phyloP scores from a whole-genome alignment of 2,329 filamentous ascomycete species.

The Talaromyces sp. region DNA sequence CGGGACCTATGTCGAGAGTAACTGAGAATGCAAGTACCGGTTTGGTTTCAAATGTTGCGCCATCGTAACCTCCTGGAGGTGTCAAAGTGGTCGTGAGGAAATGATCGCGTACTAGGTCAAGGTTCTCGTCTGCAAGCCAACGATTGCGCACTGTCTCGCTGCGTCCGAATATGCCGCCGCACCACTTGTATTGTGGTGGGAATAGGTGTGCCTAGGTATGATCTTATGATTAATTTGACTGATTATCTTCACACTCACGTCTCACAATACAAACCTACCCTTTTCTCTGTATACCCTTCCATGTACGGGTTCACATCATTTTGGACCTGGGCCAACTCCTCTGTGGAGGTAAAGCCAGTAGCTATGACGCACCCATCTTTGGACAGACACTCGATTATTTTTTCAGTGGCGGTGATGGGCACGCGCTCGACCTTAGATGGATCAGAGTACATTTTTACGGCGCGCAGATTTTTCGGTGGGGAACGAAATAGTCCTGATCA shows the following conservation, averaged over 20 bases:
- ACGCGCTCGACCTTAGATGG: background rate
- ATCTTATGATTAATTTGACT: background rate
- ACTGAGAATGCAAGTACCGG: background rate
- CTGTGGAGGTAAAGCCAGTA: background rate
- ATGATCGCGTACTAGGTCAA: background rate
- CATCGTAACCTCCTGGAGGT: background rate
- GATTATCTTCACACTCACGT: background rate
- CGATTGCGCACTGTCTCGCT: background rate
- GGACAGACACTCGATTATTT: background rate
- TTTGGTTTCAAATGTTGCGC: background rate
- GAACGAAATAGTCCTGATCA: background rate
- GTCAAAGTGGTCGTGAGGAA: background rate
- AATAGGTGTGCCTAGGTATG: background rate
- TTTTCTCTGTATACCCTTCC: background rate
- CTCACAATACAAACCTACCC: background rate
- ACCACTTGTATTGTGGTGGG: background rate
- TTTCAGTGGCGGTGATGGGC: background rate
- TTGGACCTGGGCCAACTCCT: background rate
- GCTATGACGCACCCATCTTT: background rate
- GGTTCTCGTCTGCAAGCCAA: background rate
- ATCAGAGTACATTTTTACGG: background rate
- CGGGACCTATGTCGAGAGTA: background rate
- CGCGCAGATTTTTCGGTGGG: background rate
- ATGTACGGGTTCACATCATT: background rate
- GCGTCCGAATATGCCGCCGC: background rate